A percentile compares a stretch with the other conserved stretches of the same genome.
These are phyloP conservation scores for Trypanosomatidae sp. DNA, from an alignment of 208 protist species.

Conservation along the genomic window DNA sequence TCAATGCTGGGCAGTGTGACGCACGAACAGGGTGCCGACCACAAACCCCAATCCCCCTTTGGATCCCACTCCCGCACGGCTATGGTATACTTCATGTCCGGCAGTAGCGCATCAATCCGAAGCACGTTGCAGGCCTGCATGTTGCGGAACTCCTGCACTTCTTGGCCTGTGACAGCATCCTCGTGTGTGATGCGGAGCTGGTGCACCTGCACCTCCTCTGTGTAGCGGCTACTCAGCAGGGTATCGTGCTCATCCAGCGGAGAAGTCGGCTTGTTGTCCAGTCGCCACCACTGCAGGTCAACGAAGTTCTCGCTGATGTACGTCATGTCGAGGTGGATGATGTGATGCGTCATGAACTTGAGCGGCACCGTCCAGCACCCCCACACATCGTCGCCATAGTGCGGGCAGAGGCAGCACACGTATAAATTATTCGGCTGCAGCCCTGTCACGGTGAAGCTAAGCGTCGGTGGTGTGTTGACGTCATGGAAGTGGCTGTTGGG, in stretches of 20 bases:
- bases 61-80: conserved; percentile 89
- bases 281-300: conserved; percentile 88
- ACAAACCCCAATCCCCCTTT: conserved; percentile 89
- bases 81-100: conserved; percentile 91
- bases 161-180: conserved; percentile 42
- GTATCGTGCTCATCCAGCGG: conserved; percentile 54
- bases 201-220: conserved; percentile 67
- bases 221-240: conserved; percentile 49
- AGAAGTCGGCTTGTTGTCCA: conserved; percentile 75
- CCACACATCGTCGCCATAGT: conserved; percentile 77
- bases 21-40: conserved; percentile 79
- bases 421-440: conserved; percentile 87
- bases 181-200: conserved; percentile 78
- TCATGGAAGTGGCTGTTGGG: conserved; percentile 16
- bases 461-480: conserved; percentile 14
- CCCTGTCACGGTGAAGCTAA: conserved; percentile 68
- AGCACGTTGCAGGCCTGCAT: conserved; percentile 80
- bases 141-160: conserved; percentile 67
- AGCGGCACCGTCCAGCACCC: conserved; percentile 82
- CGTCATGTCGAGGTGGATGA: conserved; percentile 87
- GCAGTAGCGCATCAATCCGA: conserved; percentile 70
- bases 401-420: conserved; percentile 72
- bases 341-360: conserved; percentile 92
- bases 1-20: conserved; percentile 80
- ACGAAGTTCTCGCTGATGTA: conserved; percentile 91